Base-by-base conservation (phyloP, 495 filamentous ascomycete genomes). In the Haplographium delicatum region DNA sequence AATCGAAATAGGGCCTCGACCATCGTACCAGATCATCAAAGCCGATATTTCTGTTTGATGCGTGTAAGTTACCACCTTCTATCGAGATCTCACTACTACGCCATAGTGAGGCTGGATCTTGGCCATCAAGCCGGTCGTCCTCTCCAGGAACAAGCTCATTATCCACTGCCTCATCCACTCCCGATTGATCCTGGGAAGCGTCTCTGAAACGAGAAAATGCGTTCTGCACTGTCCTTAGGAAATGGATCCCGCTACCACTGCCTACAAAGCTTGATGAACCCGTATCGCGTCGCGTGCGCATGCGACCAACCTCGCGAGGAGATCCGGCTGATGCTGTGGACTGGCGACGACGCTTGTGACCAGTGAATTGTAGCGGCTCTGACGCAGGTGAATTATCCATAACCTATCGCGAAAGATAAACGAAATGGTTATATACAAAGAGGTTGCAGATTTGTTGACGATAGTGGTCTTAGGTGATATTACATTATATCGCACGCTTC, bases 201-300 rank as follows among this genome's bases (percentile, higher is more conserved):
- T 66, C 1, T 70, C 64, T 53, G 74, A 69, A 22, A n/a, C n/a
- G n/a, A n/a, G n/a, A n/a, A n/a, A n/a, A n/a, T n/a, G 68, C 66
- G 53, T 68, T 60, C 39, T 69, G 71, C 4, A 76, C 73, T 42
- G 68, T 66, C 5, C 68, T 66, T 30, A 75, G 68, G 37, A 76
- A 73, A 45, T 74, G 65, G 15, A 76, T 74, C 1, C 73, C 73
- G 46, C 72, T 75, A 11, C 66, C 72, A 42, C 72, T 75, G 19
- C 73, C 73, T 22, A 75, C 53, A 38, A 73, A 73, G 8, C 31
- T 49, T 15, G 46, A 24, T 26, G 46, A 49, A n/a, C 46, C 46
- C 13, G 26, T 30, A 7, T n/a, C 34, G 3, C 15, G 11, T 10
- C 24, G 33, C 7, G 31, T 26, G n/a, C 46, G 38, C 46, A 49